A percentile compares a stretch with the other conserved stretches of the same genome.
These are phyloP conservation scores for Trichoderma endophyticum DNA, from an alignment of 2,329 filamentous ascomycete genomes.

Conservation along the genomic window DNA sequence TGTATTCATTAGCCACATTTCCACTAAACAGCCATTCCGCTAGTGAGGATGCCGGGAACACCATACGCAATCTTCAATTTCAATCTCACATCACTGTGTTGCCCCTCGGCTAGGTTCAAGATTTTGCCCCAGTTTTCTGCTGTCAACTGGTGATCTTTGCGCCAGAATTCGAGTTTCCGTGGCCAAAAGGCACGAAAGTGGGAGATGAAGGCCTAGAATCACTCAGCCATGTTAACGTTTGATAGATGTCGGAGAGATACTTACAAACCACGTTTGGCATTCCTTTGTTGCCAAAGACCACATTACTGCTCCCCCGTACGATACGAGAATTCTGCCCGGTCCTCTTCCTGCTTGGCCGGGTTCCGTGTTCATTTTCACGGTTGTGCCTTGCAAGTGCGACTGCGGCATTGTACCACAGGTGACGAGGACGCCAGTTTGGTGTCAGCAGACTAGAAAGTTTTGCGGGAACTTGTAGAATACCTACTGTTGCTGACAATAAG, in stretches of 20 bases:
- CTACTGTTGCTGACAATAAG: conserved; percentile 44
- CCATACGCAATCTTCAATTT: conserved; percentile 21
- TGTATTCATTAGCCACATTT: neutral
- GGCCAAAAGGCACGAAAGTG: conserved; percentile 46
- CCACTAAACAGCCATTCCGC: neutral
- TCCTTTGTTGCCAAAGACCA: conserved; percentile 40
- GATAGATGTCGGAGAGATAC: conserved; percentile 17
- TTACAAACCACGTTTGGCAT: conserved; percentile 46
- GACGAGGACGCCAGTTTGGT: conserved; percentile 34
- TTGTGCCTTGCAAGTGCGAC: conserved; percentile 32
- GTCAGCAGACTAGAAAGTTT: neutral
- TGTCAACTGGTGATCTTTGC: conserved; percentile 30
- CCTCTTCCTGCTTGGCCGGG: conserved; percentile 26
- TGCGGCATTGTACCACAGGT: conserved; percentile 41
- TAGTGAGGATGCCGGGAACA: neutral
- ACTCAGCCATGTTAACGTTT: conserved; percentile 8
- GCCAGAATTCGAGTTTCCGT: conserved; percentile 35
- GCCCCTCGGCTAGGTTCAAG: conserved; percentile 27
- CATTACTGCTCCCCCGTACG: conserved; percentile 33
- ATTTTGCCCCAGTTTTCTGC: conserved; percentile 31
- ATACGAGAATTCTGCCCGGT: conserved; percentile 33
- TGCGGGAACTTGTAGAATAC: conserved; percentile 14
- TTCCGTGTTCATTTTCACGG: conserved; percentile 31
- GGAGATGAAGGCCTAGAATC: conserved; percentile 36
- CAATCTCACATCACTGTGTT: conserved; percentile 25